Conservation (phyloP, 1,284 basidiomycete genomes). For the Rhodotorula sp. region DNA sequence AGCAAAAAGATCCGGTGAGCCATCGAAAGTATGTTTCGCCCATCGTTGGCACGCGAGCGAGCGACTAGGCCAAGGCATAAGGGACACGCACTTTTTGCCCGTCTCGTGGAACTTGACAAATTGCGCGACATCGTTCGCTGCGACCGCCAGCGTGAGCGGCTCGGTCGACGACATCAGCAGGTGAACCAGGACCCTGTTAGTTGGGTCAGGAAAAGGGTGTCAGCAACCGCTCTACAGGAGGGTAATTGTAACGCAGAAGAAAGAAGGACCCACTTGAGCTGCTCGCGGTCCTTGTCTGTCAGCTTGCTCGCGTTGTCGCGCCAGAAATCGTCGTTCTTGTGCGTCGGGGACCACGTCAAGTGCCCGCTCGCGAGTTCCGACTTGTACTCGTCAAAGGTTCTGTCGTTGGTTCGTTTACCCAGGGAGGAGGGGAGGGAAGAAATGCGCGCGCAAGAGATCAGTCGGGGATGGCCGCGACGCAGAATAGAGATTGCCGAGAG, state of each 20-base stretch:
- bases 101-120: constrained; percentile 86
- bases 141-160: constrained; percentile 70
- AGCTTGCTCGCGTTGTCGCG: constrained; percentile 85
- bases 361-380: constrained; percentile 88
- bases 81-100: constrained; percentile 73
- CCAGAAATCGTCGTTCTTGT: constrained; percentile 97
- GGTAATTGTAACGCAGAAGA: fast-evolving
- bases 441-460: not conserved
- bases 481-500: too few relatives aligned
- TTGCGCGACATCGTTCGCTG: constrained; percentile 86
- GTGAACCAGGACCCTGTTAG: constrained; percentile 58
- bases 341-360: constrained; percentile 87
- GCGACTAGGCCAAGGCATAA: not conserved
- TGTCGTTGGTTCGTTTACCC: constrained; percentile 45
- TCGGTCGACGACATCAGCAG: constrained; percentile 70
- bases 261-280: constrained; percentile 63
- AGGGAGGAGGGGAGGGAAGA: not conserved
- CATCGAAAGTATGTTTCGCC: not conserved
- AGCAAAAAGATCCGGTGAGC: too few relatives aligned
- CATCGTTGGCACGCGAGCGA: constrained; percentile 1
- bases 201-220: too few relatives aligned
- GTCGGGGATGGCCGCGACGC: constrained; percentile 1
- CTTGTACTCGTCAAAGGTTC: constrained; percentile 92
- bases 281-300: constrained; percentile 74
- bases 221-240: too few relatives aligned